Conservation (phyloP, 208 protist species). For the Trypanosomatidae sp. region DNA sequence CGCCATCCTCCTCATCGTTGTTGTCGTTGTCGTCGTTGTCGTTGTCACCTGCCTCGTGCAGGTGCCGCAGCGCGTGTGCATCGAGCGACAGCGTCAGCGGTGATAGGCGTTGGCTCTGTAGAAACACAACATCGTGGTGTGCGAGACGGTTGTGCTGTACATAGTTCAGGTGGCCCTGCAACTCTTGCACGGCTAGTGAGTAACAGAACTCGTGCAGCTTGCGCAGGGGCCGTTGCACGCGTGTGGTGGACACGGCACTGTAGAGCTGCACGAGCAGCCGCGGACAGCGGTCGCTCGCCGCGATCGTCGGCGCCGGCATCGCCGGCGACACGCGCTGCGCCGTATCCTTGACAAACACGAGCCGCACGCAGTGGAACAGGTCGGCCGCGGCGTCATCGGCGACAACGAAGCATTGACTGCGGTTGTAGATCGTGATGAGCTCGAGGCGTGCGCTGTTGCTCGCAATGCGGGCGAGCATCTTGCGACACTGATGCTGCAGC, state of each 20-base stretch:
- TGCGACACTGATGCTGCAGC: conserved; percentile 80
- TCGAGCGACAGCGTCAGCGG: conserved; percentile 29
- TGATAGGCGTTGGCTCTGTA: conserved; percentile 57
- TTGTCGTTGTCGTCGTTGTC: conserved; percentile 3
- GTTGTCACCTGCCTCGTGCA: background rate
- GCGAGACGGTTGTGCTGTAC: conserved; percentile 73
- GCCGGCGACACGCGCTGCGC: conserved; percentile 22
- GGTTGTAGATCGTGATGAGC: conserved; percentile 74
- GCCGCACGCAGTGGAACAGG: conserved; percentile 78
- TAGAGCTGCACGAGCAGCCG: conserved; percentile 76
- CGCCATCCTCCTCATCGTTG: background rate
- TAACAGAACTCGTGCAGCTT: conserved; percentile 82
- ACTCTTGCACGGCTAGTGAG: conserved; percentile 72
- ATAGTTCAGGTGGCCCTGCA: conserved; percentile 81
- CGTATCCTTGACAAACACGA: conserved; percentile 77
- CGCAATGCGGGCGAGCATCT: conserved; percentile 53
- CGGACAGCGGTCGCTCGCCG: conserved; percentile 40
- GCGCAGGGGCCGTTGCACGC: conserved; percentile 41
- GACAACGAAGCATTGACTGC: conserved; percentile 78
- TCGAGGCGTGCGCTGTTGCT: conserved; percentile 62
- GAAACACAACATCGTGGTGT: conserved; percentile 71
- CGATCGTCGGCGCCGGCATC: conserved; percentile 27
- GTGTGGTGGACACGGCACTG: conserved; percentile 43
- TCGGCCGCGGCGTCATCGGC: conserved; percentile 65
- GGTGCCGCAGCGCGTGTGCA: conserved; percentile 2